Conservation (phyloP, 2,329 filamentous ascomycete genomes). For the Aspergillus cejpii region DNA sequence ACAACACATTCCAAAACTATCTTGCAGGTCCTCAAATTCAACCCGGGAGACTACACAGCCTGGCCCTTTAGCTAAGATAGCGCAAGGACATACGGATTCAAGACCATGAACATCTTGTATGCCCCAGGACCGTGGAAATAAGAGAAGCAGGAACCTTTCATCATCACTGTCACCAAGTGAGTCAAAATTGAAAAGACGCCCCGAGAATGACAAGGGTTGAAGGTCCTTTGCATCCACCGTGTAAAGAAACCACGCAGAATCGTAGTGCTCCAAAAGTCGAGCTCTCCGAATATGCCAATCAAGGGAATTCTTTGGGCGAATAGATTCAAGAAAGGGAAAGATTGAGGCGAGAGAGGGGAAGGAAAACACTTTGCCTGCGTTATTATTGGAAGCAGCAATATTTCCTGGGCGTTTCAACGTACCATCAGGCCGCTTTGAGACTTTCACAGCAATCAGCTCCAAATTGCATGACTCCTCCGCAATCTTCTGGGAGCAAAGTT, state of each 20-base stretch:
- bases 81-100: no score
- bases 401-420: background rate
- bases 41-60: no score
- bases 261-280: slow-evolving; percentile 7
- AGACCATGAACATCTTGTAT: no score
- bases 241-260: slow-evolving; percentile 1
- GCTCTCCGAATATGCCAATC: slow-evolving; percentile 9
- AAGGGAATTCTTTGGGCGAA: background rate
- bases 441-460: slow-evolving; percentile 7
- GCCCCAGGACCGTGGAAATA: no score
- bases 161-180: no score
- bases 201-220: no score
- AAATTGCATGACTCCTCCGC: background rate
- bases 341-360: slow-evolving; percentile 8
- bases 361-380: slow-evolving; percentile 3
- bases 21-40: no score
- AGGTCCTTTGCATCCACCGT: no score
- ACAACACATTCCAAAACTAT: no score
- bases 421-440: slow-evolving; percentile 9
- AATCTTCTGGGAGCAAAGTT: slow-evolving; percentile 1
- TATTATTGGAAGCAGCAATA: background rate
- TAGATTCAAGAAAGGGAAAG: slow-evolving; percentile 10
- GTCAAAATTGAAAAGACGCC: no score
- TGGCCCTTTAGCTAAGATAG: no score
- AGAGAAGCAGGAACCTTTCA: no score